Conservation (phyloP, 371 early-diverging fungal genomes). For the Saksenaea oblongispora region DNA sequence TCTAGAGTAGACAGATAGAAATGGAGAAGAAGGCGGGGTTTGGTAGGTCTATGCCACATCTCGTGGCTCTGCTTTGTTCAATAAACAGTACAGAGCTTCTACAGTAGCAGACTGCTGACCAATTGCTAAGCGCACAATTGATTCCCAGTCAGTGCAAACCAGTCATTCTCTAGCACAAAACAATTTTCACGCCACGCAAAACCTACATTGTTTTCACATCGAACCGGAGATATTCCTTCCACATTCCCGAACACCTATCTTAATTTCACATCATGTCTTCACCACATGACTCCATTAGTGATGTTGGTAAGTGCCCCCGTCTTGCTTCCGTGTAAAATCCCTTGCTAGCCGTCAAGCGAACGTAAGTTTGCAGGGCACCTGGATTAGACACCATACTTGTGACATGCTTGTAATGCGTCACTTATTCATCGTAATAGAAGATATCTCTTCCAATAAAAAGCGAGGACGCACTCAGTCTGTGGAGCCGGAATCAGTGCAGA, state of each 20-base stretch:
- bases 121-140: too few relatives aligned
- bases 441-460: constrained; percentile 38
- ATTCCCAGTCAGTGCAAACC: too few relatives aligned
- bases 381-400: background rate
- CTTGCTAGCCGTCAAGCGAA: background rate
- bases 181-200: too few relatives aligned
- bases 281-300: constrained; percentile 18
- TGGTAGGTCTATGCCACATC: too few relatives aligned
- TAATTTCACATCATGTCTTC: constrained; percentile 17
- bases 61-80: too few relatives aligned
- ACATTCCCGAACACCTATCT: constrained; percentile 1
- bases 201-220: background rate
- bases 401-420: background rate
- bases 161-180: too few relatives aligned
- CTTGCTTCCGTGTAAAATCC: background rate
- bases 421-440: constrained; percentile 24
- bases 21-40: too few relatives aligned
- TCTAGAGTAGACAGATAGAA: too few relatives aligned
- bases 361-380: background rate
- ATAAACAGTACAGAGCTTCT: too few relatives aligned
- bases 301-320: constrained; percentile 9
- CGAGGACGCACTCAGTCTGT: constrained; percentile 48
- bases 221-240: background rate
- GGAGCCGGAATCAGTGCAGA: constrained; percentile 26
- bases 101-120: too few relatives aligned